Evolutionary conservation across 148 eudicot species (phyloP).

Genomic region (Fagopyrum tataricum): DNA sequence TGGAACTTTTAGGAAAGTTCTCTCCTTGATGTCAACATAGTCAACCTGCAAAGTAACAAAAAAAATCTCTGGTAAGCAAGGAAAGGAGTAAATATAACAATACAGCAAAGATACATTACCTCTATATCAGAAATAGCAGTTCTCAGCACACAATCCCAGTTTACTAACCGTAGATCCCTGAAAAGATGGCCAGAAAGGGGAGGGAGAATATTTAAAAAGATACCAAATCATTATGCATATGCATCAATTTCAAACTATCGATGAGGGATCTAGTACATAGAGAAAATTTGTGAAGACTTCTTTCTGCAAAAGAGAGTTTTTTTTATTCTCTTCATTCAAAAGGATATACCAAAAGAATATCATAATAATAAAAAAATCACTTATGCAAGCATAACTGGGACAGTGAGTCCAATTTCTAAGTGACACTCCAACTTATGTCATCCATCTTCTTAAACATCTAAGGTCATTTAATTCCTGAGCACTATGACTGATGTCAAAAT

Average conservation of each 20-base stretch:
- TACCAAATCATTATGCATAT: neutral
- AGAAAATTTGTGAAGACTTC: neutral
- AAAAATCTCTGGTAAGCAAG: conserved; percentile 17
- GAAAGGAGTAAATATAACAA: neutral
- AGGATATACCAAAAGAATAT: neutral
- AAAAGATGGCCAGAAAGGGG: conserved; percentile 15
- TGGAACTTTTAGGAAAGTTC: conserved; percentile 68
- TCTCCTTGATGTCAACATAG: conserved; percentile 68
- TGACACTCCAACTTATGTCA: neutral
- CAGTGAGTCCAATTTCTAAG: neutral
- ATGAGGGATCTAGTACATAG: neutral
- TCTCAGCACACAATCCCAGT: conserved; percentile 91
- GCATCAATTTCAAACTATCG: neutral
- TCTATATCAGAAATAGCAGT: conserved; percentile 96
- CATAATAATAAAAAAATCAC: neutral
- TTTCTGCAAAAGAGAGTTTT: neutral
- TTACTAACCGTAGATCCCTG: conserved; percentile 79
- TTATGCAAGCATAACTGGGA: neutral
- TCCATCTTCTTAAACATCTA: neutral
- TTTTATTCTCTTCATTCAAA: neutral
- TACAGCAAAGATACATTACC: conserved; percentile 28
- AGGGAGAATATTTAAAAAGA: neutral
- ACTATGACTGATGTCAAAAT: neutral
- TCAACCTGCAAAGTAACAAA: conserved; percentile 54
- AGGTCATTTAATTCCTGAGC: neutral